These are phyloP conservation scores for Lachancea lanzarotensis DNA, from an alignment of 805 yeast genomes.

Conservation along the genomic window DNA sequence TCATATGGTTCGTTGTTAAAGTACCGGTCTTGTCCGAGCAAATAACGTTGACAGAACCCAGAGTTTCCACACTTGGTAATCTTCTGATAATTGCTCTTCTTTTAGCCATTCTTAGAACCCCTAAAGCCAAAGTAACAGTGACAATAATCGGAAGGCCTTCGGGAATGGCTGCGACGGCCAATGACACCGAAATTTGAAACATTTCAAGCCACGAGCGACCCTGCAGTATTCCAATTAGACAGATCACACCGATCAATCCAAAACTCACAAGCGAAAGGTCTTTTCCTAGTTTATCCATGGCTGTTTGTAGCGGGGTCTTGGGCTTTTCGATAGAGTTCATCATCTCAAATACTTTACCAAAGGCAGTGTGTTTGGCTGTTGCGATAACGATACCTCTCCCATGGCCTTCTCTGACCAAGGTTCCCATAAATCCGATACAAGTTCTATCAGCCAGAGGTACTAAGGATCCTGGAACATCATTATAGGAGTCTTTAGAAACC, in stretches of 20 bases:
- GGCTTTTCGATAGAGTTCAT: slow-evolving; percentile 94
- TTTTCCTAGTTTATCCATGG: slow-evolving; percentile 94
- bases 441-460: slow-evolving; percentile 62
- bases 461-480: slow-evolving; percentile 28
- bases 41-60: slow-evolving; percentile 90
- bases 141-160: slow-evolving; percentile 98
- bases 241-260: slow-evolving; percentile 83
- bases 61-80: slow-evolving; percentile 89
- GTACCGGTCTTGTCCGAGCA: slow-evolving; percentile 92
- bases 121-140: slow-evolving; percentile 92
- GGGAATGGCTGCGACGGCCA: slow-evolving; percentile 99
- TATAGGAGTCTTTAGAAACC: slow-evolving; percentile 28
- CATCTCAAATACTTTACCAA: slow-evolving; percentile 93
- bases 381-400: slow-evolving; percentile 92
- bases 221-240: slow-evolving; percentile 81
- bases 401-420: slow-evolving; percentile 91
- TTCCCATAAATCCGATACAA: slow-evolving; percentile 93
- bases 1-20: slow-evolving; percentile 85
- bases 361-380: slow-evolving; percentile 83
- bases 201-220: slow-evolving; percentile 95
- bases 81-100: slow-evolving; percentile 91
- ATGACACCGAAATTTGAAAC: slow-evolving; percentile 94
- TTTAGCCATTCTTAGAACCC: slow-evolving; percentile 93
- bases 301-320: slow-evolving; percentile 89
- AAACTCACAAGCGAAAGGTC: slow-evolving; percentile 83